These are phyloP conservation scores for Erodium texanum DNA, from an alignment of 441 rosid species.

Conservation along the genomic window DNA sequence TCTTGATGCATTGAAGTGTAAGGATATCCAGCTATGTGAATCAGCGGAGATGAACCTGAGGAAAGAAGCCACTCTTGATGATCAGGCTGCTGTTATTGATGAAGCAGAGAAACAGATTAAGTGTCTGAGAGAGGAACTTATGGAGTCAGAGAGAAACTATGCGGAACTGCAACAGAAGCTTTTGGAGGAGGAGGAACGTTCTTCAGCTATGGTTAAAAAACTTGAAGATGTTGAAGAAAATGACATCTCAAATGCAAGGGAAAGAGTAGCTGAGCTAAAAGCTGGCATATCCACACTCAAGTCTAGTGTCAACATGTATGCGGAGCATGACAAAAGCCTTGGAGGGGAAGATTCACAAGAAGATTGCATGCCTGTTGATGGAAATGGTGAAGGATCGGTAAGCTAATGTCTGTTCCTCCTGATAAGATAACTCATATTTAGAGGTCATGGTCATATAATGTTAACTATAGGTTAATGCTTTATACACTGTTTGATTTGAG, in stretches of 20 bases:
- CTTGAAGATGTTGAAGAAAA: slow-evolving; percentile 55
- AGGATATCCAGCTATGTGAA: slow-evolving; percentile 45
- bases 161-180: slow-evolving; percentile 36
- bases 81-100: slow-evolving; percentile 32
- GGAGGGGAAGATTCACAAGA: slow-evolving; percentile 25
- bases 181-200: slow-evolving; percentile 42
- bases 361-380: slow-evolving; percentile 24
- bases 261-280: slow-evolving; percentile 58
- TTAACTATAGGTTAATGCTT: slow-evolving; percentile 20
- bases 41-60: slow-evolving; percentile 31
- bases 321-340: slow-evolving; percentile 28
- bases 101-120: slow-evolving; percentile 37
- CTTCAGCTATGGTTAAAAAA: slow-evolving; percentile 43
- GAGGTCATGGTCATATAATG: slow-evolving; percentile 16
- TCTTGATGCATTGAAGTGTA: slow-evolving; percentile 39
- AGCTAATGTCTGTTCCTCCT: slow-evolving; percentile 30
- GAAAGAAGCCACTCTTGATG: slow-evolving; percentile 37
- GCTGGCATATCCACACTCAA: slow-evolving; percentile 52
- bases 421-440: slow-evolving; percentile 16
- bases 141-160: slow-evolving; percentile 38
- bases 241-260: slow-evolving; percentile 46
- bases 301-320: slow-evolving; percentile 44
- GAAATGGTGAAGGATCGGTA: slow-evolving; percentile 46
- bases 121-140: slow-evolving; percentile 43
- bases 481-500: slow-evolving; percentile 21